phyloP scores from a whole-genome alignment of 306 rosid species.

The Cucumis melo region DNA sequence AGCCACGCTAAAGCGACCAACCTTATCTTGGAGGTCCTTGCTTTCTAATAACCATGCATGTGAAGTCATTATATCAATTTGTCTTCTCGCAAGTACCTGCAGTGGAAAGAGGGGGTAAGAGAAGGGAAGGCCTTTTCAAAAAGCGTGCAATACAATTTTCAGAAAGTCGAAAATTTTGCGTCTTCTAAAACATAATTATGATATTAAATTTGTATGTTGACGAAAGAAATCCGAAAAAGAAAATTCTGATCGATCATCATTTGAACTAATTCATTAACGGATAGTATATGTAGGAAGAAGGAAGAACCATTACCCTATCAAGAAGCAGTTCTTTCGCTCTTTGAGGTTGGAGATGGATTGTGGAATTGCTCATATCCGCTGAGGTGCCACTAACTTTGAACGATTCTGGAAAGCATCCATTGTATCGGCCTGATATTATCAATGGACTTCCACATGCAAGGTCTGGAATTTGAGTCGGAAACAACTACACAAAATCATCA shows the following conservation, averaged over 20 bases:
- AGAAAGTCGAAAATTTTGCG: neutral
- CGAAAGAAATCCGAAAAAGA: neutral
- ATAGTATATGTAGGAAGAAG: neutral
- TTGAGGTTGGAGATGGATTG: constrained; percentile 43
- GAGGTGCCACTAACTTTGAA: constrained; percentile 52
- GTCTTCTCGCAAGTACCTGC: constrained; percentile 82
- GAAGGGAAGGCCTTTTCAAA: neutral
- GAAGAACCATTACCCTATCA: constrained; percentile 31
- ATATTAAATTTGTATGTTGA: neutral
- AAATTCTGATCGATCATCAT: neutral
- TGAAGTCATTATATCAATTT: constrained; percentile 54
- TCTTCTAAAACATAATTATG: neutral
- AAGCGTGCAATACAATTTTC: neutral
- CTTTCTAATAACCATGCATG: constrained; percentile 65
- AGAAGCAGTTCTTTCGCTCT: constrained; percentile 72
- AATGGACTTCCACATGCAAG: constrained; percentile 58
- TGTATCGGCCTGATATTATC: constrained; percentile 79
- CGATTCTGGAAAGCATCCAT: constrained; percentile 53
- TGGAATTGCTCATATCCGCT: constrained; percentile 56
- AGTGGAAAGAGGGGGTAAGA: constrained; percentile 8
- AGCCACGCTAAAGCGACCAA: constrained; percentile 12
- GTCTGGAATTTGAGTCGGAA: constrained; percentile 62
- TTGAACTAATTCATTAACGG: neutral
- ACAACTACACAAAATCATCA: constrained; percentile 48
- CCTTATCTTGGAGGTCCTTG: constrained; percentile 78